Conservation (phyloP, 1,139 yeast species). For the Taphrina confusa region DNA sequence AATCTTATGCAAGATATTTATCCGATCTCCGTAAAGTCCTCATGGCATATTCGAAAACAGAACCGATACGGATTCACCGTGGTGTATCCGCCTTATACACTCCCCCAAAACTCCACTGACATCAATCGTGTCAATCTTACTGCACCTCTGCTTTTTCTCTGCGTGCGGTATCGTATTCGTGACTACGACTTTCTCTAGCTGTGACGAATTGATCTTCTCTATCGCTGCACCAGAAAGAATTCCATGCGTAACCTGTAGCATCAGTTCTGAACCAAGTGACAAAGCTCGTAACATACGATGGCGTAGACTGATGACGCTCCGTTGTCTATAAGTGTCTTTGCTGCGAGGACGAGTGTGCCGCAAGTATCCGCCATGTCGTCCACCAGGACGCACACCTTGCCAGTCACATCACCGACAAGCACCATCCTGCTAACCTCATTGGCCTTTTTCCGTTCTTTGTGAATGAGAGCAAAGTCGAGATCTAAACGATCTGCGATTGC, state of each 20-base stretch:
- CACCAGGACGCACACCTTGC: constrained; percentile 77
- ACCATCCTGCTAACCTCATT: constrained; percentile 96
- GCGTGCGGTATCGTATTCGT: constrained; percentile 91
- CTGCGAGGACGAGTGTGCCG: constrained; percentile 87
- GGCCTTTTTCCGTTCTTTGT: constrained; percentile 80
- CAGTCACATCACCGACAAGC: constrained; percentile 89
- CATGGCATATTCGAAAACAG: constrained; percentile 52
- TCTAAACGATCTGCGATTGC: constrained; percentile 88
- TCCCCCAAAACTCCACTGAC: constrained; percentile 87
- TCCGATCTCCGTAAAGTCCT: not conserved
- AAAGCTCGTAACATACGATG: constrained; percentile 51
- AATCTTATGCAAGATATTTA: too few species aligned
- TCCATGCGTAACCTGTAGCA: constrained; percentile 66
- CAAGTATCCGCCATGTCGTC: constrained; percentile 96
- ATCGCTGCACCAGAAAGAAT: constrained; percentile 90
- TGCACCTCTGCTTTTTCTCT: constrained; percentile 55
- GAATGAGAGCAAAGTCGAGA: constrained; percentile 89
- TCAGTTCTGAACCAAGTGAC: not conserved
- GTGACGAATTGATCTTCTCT: constrained; percentile 64
- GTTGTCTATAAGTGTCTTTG: constrained; percentile 83
- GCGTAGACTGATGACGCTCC: constrained; percentile 89
- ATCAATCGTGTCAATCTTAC: constrained; percentile 76
- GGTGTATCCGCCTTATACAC: constrained; percentile 86
- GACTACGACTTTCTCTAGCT: constrained; percentile 80
- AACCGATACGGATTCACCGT: constrained; percentile 94